Conservation (phyloP, 371 early-diverging fungal species). For the Batkoa obscura region DNA sequence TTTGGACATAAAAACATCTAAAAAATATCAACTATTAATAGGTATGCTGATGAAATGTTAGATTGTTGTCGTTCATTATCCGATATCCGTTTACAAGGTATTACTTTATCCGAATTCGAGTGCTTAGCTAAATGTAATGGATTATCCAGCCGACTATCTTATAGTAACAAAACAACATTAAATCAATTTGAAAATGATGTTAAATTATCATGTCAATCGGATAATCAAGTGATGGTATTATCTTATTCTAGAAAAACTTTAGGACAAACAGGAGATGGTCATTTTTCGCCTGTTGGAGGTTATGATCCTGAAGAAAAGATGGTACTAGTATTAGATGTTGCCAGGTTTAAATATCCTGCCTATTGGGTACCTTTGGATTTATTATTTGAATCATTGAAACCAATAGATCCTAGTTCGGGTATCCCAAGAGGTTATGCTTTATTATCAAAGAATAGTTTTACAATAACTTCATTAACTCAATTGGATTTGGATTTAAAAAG, state of each 20-base stretch:
- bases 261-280: conserved; percentile 72
- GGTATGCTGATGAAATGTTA: conserved; percentile 62
- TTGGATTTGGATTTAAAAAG: too few relatives aligned
- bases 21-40: background rate
- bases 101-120: conserved; percentile 73
- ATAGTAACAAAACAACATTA: conserved; percentile 35
- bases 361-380: conserved; percentile 49
- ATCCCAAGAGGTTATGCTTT: too few relatives aligned
- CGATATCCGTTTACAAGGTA: conserved; percentile 60
- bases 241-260: conserved; percentile 60
- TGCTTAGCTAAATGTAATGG: conserved; percentile 17
- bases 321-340: conserved; percentile 68
- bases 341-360: conserved; percentile 70
- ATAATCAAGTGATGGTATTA: conserved; percentile 68
- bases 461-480: too few relatives aligned
- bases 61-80: conserved; percentile 64
- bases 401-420: too few relatives aligned
- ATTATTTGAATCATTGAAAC: conserved; percentile 61
- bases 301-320: conserved; percentile 24
- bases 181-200: conserved; percentile 64
- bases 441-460: too few relatives aligned
- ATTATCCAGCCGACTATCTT: conserved; percentile 41
- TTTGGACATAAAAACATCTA: background rate
- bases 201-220: conserved; percentile 32
- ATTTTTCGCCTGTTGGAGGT: conserved; percentile 19